These are phyloP conservation scores for Dalbergia cochinchinensis DNA, from an alignment of 306 rosid genomes.

Conservation along the genomic window DNA sequence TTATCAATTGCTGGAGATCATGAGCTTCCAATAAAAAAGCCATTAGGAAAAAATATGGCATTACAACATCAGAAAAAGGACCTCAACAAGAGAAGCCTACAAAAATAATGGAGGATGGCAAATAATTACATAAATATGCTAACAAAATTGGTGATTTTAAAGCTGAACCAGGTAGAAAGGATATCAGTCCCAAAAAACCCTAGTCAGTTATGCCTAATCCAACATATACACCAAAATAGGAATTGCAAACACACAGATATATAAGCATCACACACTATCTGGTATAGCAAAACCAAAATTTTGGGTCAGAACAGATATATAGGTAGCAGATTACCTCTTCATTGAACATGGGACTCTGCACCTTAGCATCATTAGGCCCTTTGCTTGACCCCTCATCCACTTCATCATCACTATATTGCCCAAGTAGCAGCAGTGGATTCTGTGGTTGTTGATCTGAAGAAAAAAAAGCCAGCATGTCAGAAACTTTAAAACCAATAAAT, in stretches of 20 bases:
- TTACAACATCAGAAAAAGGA: conserved; percentile 12
- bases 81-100: conserved; percentile 26
- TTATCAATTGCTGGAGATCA: neutral
- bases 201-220: conserved; percentile 3
- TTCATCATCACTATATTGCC: conserved; percentile 94
- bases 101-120: neutral
- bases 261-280: neutral
- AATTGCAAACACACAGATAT: neutral
- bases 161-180: neutral
- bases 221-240: neutral
- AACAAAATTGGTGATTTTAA: neutral
- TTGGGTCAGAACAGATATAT: conserved; percentile 16
- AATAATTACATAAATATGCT: neutral
- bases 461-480: conserved; percentile 63
- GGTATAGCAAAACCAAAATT: conserved; percentile 26
- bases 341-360: conserved; percentile 50
- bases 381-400: conserved; percentile 68
- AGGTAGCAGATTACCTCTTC: conserved; percentile 67
- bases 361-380: conserved; percentile 46
- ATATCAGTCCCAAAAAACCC: neutral
- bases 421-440: conserved; percentile 91
- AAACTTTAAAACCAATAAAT: conserved; percentile 40
- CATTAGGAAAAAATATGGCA: neutral
- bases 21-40: neutral
- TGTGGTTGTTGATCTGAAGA: conserved; percentile 76